Evolutionary conservation across 2,329 filamentous ascomycete genomes (phyloP), one percentile per base, ranked within the genome.

Genomic region (Monilinia fructigena): DNA sequence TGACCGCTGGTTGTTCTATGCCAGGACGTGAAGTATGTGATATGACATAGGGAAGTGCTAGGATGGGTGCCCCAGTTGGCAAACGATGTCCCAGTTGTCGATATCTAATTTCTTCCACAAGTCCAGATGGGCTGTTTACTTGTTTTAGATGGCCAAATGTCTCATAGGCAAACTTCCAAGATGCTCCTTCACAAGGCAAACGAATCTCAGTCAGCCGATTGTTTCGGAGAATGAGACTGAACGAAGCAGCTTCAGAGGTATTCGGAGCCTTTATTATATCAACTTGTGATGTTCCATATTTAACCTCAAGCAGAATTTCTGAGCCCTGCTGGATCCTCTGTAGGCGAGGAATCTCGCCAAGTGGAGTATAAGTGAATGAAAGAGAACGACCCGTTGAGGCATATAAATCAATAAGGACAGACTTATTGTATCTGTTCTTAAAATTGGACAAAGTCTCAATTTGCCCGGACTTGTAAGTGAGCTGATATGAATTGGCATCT

Each of bases 261-360:
- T 52, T 58, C 6, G 62, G 62, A 8, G 62, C 62, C 14, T 40
- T 56, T n/a, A 40, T 64, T 56, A 64, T 52, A 2, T 58, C 53
- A 18, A 28, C 28, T 50, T 64, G 62, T 26, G 52, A 50, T 23
- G 20, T 6, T 16, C 31, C 62, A 55, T 64, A 64, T 20, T 64
- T 56, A 11, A 64, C n/a, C 8, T 64, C 62, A 28, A 64, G 62
- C 10, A 64, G 62, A 31, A 38, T 23, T 16, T 64, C 62, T 12
- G 53, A 64, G 2, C 62, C 62, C 2, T 64, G 62, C n/a, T 52
- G 26, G n/a, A 64, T 58, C n/a, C 42, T 64, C 10, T 64, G 42
- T 31, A 64, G 62, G 26, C 53, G 53, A 16, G 53, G 28, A 16
- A 7, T 35, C 18, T 64, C 62, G 3, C 62, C 62, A 20, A 47